Conservation (phyloP, 257 asterid species). For the Mitragyna speciosa region DNA sequence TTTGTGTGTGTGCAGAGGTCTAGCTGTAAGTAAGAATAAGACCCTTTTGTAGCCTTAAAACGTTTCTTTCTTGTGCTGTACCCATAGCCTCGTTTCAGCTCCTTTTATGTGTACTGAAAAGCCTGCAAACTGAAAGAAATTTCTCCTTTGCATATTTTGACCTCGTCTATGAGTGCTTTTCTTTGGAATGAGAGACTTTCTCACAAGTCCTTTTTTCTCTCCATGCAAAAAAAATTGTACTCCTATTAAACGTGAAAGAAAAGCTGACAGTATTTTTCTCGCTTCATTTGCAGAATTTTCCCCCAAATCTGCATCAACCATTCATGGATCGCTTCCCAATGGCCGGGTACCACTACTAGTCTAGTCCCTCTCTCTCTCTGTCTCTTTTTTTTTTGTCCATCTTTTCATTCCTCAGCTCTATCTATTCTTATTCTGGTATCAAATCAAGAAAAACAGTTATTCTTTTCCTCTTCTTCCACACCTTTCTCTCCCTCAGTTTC, state of each 20-base stretch:
- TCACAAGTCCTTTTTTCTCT: slow-evolving; percentile 48
- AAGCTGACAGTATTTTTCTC: slow-evolving; percentile 60
- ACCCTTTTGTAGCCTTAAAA: slow-evolving; percentile 35
- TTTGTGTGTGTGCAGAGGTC: not conserved
- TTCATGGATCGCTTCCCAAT: slow-evolving; percentile 59
- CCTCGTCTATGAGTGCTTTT: slow-evolving; percentile 24
- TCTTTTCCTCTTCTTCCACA: not conserved
- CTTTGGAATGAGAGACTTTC: slow-evolving; percentile 28
- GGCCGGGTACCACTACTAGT: slow-evolving; percentile 71
- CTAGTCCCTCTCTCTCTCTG: too few species aligned
- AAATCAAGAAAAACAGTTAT: not conserved
- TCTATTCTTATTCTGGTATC: not conserved
- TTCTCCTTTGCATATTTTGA: slow-evolving; percentile 41
- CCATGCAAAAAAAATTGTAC: slow-evolving; percentile 31
- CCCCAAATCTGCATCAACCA: slow-evolving; percentile 16
- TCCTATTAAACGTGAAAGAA: slow-evolving; percentile 4
- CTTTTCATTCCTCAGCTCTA: not conserved
- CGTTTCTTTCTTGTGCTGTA: slow-evolving; percentile 14
- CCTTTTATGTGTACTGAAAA: slow-evolving; percentile 21
- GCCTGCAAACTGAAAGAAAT: slow-evolving; percentile 27
- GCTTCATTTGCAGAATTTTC: slow-evolving; percentile 41
- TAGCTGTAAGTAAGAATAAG: slow-evolving; percentile 8
- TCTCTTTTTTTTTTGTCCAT: slow-evolving; percentile 42
- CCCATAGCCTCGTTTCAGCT: slow-evolving; percentile 11
- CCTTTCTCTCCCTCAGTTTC: not conserved